phyloP scores from a whole-genome alignment of 2,329 filamentous ascomycete species.

The Pestalotiopsis sp. region DNA sequence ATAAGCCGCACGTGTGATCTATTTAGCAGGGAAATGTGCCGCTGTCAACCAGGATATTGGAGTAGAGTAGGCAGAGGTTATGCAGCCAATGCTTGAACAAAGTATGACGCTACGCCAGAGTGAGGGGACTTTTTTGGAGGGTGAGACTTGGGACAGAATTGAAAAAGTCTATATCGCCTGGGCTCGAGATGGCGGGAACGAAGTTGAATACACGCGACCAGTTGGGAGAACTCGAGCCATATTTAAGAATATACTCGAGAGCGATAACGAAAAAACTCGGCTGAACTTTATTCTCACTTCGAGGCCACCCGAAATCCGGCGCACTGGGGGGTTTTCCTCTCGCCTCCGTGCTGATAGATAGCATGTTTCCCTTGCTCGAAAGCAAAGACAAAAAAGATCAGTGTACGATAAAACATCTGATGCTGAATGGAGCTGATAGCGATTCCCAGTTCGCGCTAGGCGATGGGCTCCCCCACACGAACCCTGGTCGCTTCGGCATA shows the following conservation, averaged over 20 bases:
- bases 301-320: no score
- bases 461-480: neutral
- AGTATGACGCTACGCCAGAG: neutral
- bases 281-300: neutral
- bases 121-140: neutral
- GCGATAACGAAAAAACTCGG: neutral
- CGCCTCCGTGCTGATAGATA: no score
- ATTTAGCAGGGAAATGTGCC: neutral
- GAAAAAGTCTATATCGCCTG: neutral
- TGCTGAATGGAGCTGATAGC: neutral
- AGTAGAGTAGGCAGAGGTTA: neutral
- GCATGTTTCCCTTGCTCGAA: neutral
- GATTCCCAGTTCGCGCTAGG: neutral
- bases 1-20: neutral
- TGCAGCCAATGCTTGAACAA: neutral
- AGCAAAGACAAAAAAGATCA: neutral
- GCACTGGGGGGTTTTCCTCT: no score
- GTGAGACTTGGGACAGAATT: neutral
- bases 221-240: neutral
- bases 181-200: neutral
- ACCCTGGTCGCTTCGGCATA: slow-evolving; percentile 1
- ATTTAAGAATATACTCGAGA: neutral
- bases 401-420: slow-evolving; percentile 1
- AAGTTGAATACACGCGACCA: neutral
- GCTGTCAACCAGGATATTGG: neutral